Base-by-base conservation (phyloP, 768 basidiomycete species). In the Amanita pseudoporphyria region DNA sequence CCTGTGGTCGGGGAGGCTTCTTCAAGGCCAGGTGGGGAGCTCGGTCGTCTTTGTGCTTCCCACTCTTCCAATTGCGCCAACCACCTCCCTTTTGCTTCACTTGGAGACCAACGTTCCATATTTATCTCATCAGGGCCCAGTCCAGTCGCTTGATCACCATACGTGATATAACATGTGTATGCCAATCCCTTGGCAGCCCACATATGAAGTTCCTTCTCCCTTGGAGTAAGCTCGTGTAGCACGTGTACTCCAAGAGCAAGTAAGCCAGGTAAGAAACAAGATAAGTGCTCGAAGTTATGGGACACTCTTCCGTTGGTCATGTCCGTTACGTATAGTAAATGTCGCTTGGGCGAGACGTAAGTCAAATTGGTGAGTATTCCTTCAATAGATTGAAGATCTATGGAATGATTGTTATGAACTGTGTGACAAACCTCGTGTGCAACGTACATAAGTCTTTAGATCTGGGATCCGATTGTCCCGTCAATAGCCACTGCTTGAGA, bases 131-230 rank as follows among this genome's bases (percentile, higher is more conserved):
- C 87, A 1, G 86, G 81, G 13, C 78, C 82, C 24, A 89, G 62
- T 2, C 87, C 85, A 3, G 76, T 71, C 5, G 78, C 73, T 58
- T 82, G 77, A 58, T 88, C 86, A 1, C 80, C 82, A 57, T 87
- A 88, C 42, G 77, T 73, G 21, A 80, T 57, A 66, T 77, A 87
- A 59, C 86, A 88, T 10, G 73, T 82, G 58, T 84, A 74, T 28
- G 82, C 81, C 22, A 89, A 68, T 13, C 86, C 85, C 59, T 86
- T 74, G 1, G 86, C 87, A 3, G 81, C 86, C 80, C 83, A 87
- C 47, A 78, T 65, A 58, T 87, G 84, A 24, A 83, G 59, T n/a
- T 82, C 71, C 41, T 71, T 71, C 71, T 9, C 74, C 77, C 13
- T 75, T 55, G 0, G 67, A 59, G 21, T 68, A 2, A 82, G 71